phyloP scores from a whole-genome alignment of 768 basidiomycete genomes.

The Amanita muscaria region DNA sequence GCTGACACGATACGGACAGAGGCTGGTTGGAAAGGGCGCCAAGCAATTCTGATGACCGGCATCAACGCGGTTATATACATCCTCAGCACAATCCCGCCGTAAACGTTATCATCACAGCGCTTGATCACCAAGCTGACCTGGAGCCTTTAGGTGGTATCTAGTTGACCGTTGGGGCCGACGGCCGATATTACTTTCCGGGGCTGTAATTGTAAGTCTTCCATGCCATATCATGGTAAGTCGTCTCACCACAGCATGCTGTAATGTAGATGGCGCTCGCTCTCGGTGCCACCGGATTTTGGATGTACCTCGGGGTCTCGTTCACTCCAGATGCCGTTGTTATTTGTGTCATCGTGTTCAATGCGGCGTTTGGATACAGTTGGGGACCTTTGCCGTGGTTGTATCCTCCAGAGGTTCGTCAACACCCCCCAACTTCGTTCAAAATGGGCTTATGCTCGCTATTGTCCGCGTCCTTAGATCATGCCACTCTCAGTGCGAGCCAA shows the following conservation, averaged over 20 bases:
- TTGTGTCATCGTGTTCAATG: conserved; percentile 89
- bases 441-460: background rate
- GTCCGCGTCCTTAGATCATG: conserved; percentile 56
- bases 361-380: conserved; percentile 91
- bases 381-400: conserved; percentile 86
- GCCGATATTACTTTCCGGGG: conserved; percentile 82
- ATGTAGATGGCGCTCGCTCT: conserved; percentile 75
- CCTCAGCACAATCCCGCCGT: conserved; percentile 79
- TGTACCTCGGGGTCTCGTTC: conserved; percentile 78
- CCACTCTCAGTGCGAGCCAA: conserved; percentile 85
- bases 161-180: conserved; percentile 89
- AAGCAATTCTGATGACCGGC: conserved; percentile 93
- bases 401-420: conserved; percentile 72
- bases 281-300: conserved; percentile 85
- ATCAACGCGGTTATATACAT: conserved; percentile 83
- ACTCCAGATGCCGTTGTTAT: conserved; percentile 84
- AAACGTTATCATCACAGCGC: conserved; percentile 18
- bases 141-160: conserved; percentile 72
- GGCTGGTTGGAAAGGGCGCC: conserved; percentile 91
- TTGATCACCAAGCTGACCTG: conserved; percentile 7
- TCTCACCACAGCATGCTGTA: too few species aligned
- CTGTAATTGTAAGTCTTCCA: conserved; percentile 52
- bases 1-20: conserved; percentile 34
- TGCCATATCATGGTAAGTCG: too few species aligned
- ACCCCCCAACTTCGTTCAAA: too few species aligned